Conservation (phyloP, 192 early-diverging fungal species). For the Phlyctochytrium bullatum region DNA sequence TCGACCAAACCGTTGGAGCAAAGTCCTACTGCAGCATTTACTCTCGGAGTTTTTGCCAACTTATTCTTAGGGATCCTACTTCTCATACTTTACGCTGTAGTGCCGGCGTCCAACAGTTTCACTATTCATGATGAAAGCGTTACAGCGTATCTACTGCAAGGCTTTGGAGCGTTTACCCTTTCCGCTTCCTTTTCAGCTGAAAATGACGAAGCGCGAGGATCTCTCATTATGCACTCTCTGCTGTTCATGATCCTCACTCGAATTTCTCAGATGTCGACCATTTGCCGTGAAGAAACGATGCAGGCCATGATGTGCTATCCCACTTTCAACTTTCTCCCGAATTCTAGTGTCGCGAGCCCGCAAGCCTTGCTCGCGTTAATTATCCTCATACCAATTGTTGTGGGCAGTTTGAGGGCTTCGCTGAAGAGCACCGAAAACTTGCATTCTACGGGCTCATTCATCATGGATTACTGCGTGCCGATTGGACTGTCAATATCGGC, state of each 20-base stretch:
- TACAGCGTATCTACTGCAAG: constrained; percentile 63
- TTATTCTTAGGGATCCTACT: constrained; percentile 30
- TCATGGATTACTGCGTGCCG: constrained; percentile 19
- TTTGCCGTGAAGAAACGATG: constrained; percentile 80
- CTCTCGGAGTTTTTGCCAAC: not conserved
- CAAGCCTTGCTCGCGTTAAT: constrained; percentile 43
- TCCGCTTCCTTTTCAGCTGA: constrained; percentile 21
- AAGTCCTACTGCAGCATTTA: constrained; percentile 1
- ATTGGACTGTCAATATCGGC: constrained; percentile 20
- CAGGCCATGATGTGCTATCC: constrained; percentile 74
- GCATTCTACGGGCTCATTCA: constrained; percentile 28
- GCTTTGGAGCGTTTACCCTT: constrained; percentile 53
- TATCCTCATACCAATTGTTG: constrained; percentile 45
- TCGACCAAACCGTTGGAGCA: not conserved
- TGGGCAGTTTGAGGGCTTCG: constrained; percentile 33
- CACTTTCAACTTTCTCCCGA: constrained; percentile 73
- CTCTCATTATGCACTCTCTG: constrained; percentile 18
- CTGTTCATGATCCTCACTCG: constrained; percentile 52
- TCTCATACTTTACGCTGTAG: constrained; percentile 55
- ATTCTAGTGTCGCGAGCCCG: constrained; percentile 44
- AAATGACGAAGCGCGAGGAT: constrained; percentile 10
- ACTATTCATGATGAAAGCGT: constrained; percentile 84
- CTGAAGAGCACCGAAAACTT: constrained; percentile 53
- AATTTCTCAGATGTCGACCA: constrained; percentile 57
- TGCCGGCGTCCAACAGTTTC: constrained; percentile 86